Evolutionary conservation across 2,329 filamentous ascomycete genomes (phyloP).

Genomic region (Diaporthe caulivora): DNA sequence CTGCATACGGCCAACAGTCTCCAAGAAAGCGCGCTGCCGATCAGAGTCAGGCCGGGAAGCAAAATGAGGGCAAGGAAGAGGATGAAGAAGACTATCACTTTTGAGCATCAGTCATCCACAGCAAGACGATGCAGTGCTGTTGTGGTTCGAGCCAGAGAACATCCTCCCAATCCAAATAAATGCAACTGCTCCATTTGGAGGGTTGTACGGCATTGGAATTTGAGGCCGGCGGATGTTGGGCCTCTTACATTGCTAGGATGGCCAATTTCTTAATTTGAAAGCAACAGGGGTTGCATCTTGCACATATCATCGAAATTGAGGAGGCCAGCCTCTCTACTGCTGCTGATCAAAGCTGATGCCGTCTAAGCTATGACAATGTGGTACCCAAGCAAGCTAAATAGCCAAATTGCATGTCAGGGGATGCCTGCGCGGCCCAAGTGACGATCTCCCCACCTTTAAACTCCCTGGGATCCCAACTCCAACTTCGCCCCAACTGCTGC

Average conservation of each 20-base stretch:
- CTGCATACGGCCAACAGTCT: no score
- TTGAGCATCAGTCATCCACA: background rate
- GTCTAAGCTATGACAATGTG: background rate
- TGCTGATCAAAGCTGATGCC: background rate
- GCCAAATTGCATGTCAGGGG: background rate
- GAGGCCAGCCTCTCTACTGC: background rate
- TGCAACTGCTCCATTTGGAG: background rate
- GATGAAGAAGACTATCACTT: background rate
- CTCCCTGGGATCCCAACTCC: background rate
- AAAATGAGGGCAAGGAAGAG: background rate
- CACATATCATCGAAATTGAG: background rate
- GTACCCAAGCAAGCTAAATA: background rate
- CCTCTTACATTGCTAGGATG: background rate
- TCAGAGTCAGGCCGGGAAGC: background rate
- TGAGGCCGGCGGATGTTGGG: background rate
- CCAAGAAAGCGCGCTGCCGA: no score
- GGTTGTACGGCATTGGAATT: background rate
- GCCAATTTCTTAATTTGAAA: background rate
- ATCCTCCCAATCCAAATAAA: background rate
- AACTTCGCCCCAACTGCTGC: background rate
- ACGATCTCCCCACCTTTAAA: conserved; percentile 1
- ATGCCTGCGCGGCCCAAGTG: background rate
- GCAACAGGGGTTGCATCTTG: background rate
- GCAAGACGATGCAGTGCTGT: background rate
- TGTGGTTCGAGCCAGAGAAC: background rate